These are phyloP conservation scores for Sporothrix mexicana DNA, from an alignment of 2,329 filamentous ascomycete genomes.

Conservation along the genomic window DNA sequence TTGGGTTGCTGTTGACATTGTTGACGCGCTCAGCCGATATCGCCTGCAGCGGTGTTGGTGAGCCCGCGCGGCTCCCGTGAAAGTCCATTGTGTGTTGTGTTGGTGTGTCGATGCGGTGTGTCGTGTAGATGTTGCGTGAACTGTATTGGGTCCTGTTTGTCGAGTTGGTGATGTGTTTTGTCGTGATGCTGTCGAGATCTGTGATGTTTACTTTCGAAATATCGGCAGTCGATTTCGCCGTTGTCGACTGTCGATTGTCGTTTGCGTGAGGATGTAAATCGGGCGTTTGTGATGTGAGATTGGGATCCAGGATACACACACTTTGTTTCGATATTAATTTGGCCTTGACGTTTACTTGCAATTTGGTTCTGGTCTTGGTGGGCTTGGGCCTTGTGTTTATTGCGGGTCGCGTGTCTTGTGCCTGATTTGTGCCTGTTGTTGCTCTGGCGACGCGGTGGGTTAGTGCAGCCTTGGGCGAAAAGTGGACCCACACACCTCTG, in stretches of 20 bases:
- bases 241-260: slow-evolving; percentile 1
- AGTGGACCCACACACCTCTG: background rate
- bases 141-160: too few relatives aligned
- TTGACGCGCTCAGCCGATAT: slow-evolving; percentile 70
- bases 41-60: slow-evolving; percentile 62
- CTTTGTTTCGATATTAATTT: slow-evolving; percentile 28
- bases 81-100: slow-evolving; percentile 48
- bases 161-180: too few relatives aligned
- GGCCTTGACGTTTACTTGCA: background rate
- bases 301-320: slow-evolving; percentile 11
- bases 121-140: background rate
- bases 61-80: slow-evolving; percentile 57
- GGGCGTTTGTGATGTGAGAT: slow-evolving; percentile 17
- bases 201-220: background rate
- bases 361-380: background rate
- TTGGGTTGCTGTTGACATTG: slow-evolving; percentile 45
- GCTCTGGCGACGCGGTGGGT: slow-evolving; percentile 36
- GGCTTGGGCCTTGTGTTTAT: slow-evolving; percentile 35
- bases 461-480: background rate
- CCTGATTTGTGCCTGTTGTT: slow-evolving; percentile 30
- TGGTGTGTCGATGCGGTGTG: slow-evolving; percentile 28
- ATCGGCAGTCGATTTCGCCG: background rate
- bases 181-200: background rate
- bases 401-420: slow-evolving; percentile 31
- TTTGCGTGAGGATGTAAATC: slow-evolving; percentile 13